Evolutionary conservation across 768 basidiomycete species (phyloP), one percentile per base, ranked within the genome.

Genomic region (Pulveroboletus sp.): DNA sequence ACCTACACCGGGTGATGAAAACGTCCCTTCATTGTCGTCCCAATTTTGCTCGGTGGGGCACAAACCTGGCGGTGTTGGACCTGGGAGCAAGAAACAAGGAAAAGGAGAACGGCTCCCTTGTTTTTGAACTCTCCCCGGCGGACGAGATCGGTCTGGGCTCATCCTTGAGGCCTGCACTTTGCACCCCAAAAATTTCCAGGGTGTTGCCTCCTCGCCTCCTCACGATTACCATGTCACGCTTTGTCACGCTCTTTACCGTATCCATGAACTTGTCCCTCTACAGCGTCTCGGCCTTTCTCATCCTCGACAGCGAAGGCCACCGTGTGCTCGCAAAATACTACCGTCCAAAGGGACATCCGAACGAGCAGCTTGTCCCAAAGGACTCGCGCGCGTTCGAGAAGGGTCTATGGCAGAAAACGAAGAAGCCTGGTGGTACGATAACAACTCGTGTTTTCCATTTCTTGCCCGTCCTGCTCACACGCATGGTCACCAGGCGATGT

Each of bases 311-410:
- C n/a, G 94, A 97, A 59, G 94, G 94, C 19, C 86, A 91, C 63
- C 88, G 96, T 43, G 87, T 98, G 23, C 79, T 99, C 10, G 89
- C 95, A 26, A 98, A 98, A 68, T 98, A 98, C 75, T 98, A 95
- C 65, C 79, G 77, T 46, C 77, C 91, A n/a, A 76, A 86, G 62
- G 76, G 39, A 17, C 39, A 75, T 47, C 78, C 79, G 0, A 71
- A 78, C 81, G 24, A 30, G 14, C 41, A 43, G 13, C 40, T n/a
- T 1, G 26, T 41, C 6, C 65, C 92, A 58, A 98, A 97, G 68
- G 95, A 99, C 63, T 95, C 96, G 67, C 86, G 89, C 45, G 81
- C 85, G 9, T 97, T 97, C 65, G 96, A 99, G 75, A 95, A 96
- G 74, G 88, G 88, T 0, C 74, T 98, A 29, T 95, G 85, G 80